Evolutionary conservation across 441 rosid species (phyloP), one percentile per base, ranked within the genome.

Genomic region (Eutrema salsugineum): DNA sequence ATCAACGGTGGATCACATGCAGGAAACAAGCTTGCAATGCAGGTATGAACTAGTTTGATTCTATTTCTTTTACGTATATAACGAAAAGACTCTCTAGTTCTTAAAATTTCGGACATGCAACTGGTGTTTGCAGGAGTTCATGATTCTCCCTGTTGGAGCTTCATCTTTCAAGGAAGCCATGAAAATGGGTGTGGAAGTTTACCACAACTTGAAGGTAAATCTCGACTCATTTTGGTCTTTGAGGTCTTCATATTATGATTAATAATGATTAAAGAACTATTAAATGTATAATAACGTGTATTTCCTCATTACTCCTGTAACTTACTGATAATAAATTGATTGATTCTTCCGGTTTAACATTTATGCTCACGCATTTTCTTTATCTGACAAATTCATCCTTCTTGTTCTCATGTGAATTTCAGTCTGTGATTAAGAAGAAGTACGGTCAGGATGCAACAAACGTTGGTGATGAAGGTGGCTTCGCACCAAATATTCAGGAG

Each of bases 401-500:
- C 11, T 53, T 28, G 19, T 32, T 58, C 3, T 10, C 15, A 1
- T 57, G 9, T 11, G 27, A 89, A 86, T 39, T 38, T 0, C 80
- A 91, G 97, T 78, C 97, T 63, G 94, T 94, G 72, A 91, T 94
- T 28, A 94, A 94, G 78, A 94, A 94, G 91, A 94, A 91, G 82
- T 94, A 94, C 3, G 97, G 99, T 5, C 97, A 94, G 77, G 97
- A 91, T 77, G 96, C 97, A 19, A 90, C 93, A 44, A 90, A 91
- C 72, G 96, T 91, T 10, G 97, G 97, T 64, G 97, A 91, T 71
- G 97, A 91, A 78, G 97, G 96, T 69, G 99, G 99, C 57, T 94
- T 94, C 33, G 99, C 99, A 57, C 99, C 99, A 42, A 94, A 91
- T 69, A 94, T 94, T 80, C 99, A 95, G 94, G 99, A 93, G 73